phyloP scores from a whole-genome alignment of 116 monocot genomes.

The Phalaenopsis hybrid region DNA sequence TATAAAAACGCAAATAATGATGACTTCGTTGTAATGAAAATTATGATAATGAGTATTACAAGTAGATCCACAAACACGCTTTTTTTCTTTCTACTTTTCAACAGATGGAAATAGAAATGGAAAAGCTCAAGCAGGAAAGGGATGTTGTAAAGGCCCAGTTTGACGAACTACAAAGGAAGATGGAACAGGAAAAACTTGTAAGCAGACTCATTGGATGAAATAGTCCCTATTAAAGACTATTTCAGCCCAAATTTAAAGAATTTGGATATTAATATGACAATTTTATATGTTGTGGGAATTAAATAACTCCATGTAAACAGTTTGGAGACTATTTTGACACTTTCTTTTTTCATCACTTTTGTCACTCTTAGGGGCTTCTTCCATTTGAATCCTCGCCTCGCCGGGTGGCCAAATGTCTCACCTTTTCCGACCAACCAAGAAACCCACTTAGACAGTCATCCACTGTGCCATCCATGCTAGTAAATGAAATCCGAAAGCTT shows the following conservation, averaged over 20 bases:
- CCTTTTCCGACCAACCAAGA: constrained; percentile 58
- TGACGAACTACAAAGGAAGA: constrained; percentile 49
- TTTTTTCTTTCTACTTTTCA: neutral
- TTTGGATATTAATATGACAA: too few relatives aligned
- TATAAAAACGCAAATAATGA: too few relatives aligned
- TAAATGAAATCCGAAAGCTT: constrained; percentile 88
- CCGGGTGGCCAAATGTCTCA: constrained; percentile 59
- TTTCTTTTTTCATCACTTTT: neutral
- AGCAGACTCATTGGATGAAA: neutral
- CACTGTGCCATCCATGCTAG: constrained; percentile 77
- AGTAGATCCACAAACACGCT: too few relatives aligned
- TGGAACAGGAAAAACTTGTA: constrained; percentile 7
- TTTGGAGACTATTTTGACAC: too few relatives aligned
- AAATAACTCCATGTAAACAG: too few relatives aligned
- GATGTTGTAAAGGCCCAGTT: constrained; percentile 58
- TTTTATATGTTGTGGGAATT: too few relatives aligned
- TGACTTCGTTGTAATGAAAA: too few relatives aligned
- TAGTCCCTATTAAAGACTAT: too few relatives aligned
- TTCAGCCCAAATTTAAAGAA: too few relatives aligned
- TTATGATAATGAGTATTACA: too few relatives aligned
- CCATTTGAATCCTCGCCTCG: constrained; percentile 53
- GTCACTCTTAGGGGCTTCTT: constrained; percentile 34
- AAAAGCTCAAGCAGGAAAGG: constrained; percentile 66
- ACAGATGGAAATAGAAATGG: constrained; percentile 95
- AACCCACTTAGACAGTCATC: constrained; percentile 81